Evolutionary conservation across 2,329 filamentous ascomycete genomes (phyloP).

Genomic region (Colletotrichum echinochloae): DNA sequence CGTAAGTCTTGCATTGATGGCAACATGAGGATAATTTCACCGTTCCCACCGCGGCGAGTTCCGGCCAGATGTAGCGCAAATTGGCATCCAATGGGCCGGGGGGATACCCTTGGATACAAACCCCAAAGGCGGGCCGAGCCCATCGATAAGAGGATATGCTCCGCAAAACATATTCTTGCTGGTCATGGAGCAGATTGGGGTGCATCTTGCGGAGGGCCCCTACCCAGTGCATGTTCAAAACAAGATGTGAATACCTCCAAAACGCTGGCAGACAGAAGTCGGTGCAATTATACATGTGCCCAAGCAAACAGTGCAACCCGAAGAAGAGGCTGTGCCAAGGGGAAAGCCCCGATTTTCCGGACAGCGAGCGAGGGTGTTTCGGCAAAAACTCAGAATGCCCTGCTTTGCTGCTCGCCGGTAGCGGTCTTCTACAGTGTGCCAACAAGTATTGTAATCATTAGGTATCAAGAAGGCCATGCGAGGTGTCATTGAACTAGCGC

Average conservation of each 20-base stretch:
- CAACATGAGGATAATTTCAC: slow-evolving; percentile 38
- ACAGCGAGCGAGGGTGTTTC: slow-evolving; percentile 27
- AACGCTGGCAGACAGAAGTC: neutral
- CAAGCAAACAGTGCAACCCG: slow-evolving; percentile 1
- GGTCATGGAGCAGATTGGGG: slow-evolving; percentile 26
- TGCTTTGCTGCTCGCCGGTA: slow-evolving; percentile 10
- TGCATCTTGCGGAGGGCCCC: slow-evolving; percentile 23
- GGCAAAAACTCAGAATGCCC: neutral
- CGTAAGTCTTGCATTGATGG: slow-evolving; percentile 32
- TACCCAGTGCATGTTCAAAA: slow-evolving; percentile 28
- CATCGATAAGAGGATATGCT: slow-evolving; percentile 27
- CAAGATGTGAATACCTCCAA: neutral
- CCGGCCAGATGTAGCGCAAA: slow-evolving; percentile 28
- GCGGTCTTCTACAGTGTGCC: slow-evolving; percentile 1
- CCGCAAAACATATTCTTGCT: slow-evolving; percentile 15
- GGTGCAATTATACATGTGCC: neutral
- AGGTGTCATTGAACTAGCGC: neutral
- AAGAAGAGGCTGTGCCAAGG: slow-evolving; percentile 14
- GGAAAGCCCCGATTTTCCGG: slow-evolving; percentile 15
- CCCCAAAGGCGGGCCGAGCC: slow-evolving; percentile 30
- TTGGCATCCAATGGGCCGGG: slow-evolving; percentile 29
- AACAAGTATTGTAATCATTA: slow-evolving; percentile 20
- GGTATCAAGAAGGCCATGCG: slow-evolving; percentile 12
- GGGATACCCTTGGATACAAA: slow-evolving; percentile 7
- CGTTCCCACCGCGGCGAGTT: slow-evolving; percentile 32